phyloP scores from a whole-genome alignment of 768 basidiomycete genomes.

The Crassisporium funariophilum region DNA sequence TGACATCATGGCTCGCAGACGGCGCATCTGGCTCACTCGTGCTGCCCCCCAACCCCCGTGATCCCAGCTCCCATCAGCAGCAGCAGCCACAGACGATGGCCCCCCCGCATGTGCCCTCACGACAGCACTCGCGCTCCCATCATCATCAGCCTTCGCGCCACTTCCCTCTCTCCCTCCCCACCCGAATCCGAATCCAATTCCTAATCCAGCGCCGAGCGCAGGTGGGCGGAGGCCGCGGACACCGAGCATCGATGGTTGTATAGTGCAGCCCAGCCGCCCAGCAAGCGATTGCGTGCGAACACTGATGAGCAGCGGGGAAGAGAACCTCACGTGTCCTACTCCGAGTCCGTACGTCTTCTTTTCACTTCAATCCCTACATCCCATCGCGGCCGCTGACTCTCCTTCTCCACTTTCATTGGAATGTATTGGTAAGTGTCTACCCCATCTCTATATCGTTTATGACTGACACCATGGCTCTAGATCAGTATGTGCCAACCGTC shows the following conservation, averaged over 20 bases:
- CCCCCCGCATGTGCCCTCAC: background rate
- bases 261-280: slow-evolving; percentile 45
- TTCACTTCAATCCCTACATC: slow-evolving; percentile 6
- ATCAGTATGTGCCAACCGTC: background rate
- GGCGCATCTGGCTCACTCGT: slow-evolving; percentile 47
- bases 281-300: slow-evolving; percentile 49
- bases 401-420: background rate
- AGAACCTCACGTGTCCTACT: slow-evolving; percentile 27
- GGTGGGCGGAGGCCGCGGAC: slow-evolving; percentile 33
- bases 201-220: slow-evolving; percentile 1
- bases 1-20: slow-evolving; percentile 45
- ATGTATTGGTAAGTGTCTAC: too few species aligned
- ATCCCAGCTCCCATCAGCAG: background rate
- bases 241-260: slow-evolving; percentile 34
- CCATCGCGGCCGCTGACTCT: background rate
- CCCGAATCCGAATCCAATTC: slow-evolving; percentile 17
- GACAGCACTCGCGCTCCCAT: background rate
- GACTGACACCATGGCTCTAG: background rate
- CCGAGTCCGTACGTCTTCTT: slow-evolving; percentile 30
- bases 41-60: slow-evolving; percentile 18
- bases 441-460: background rate
- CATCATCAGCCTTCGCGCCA: slow-evolving; percentile 7
- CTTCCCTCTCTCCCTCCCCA: slow-evolving; percentile 35
- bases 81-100: background rate
- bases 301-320: slow-evolving; percentile 34